phyloP scores from a whole-genome alignment of 2,329 filamentous ascomycete species.

The Sporothrix globosa region DNA sequence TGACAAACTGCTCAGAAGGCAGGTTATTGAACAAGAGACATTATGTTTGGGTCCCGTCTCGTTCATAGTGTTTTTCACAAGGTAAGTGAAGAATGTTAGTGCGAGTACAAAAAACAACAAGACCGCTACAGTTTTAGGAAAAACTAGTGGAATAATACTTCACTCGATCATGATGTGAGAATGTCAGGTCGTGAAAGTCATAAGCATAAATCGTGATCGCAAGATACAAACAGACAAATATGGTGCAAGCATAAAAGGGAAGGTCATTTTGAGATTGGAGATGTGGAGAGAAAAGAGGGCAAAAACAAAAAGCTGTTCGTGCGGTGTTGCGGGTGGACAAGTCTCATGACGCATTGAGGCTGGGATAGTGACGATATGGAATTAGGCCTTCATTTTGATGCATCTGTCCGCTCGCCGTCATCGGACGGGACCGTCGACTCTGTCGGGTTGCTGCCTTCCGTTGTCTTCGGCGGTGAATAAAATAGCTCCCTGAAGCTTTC shows the following conservation, averaged over 20 bases:
- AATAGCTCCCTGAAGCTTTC: slow-evolving; percentile 51
- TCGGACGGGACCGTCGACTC: slow-evolving; percentile 24
- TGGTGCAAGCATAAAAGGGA: not conserved
- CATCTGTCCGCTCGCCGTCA: slow-evolving; percentile 8
- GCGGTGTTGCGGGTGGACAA: not conserved
- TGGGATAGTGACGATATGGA: not conserved
- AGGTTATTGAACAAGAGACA: not conserved
- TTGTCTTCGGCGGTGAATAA: slow-evolving; percentile 34
- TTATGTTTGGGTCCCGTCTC: slow-evolving; percentile 14
- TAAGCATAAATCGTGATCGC: slow-evolving; percentile 11
- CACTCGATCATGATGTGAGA: not conserved
- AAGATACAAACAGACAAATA: not conserved
- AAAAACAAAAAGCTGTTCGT: not conserved
- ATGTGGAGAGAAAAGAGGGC: not conserved
- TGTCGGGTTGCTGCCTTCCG: slow-evolving; percentile 13
- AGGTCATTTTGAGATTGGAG: not conserved
- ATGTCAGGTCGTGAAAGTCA: not conserved
- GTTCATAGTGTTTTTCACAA: not conserved
- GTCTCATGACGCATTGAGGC: not conserved
- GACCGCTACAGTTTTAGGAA: not conserved
- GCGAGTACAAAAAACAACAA: not conserved
- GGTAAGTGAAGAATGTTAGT: not conserved
- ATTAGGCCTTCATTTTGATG: not conserved
- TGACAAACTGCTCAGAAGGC: not conserved
- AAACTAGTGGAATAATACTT: not conserved